Percentiles rank a stretch among this genome's conserved stretches.
These are phyloP conservation scores for Lactifluus piperatus DNA, from an alignment of 768 basidiomycete genomes.

Conservation along the genomic window DNA sequence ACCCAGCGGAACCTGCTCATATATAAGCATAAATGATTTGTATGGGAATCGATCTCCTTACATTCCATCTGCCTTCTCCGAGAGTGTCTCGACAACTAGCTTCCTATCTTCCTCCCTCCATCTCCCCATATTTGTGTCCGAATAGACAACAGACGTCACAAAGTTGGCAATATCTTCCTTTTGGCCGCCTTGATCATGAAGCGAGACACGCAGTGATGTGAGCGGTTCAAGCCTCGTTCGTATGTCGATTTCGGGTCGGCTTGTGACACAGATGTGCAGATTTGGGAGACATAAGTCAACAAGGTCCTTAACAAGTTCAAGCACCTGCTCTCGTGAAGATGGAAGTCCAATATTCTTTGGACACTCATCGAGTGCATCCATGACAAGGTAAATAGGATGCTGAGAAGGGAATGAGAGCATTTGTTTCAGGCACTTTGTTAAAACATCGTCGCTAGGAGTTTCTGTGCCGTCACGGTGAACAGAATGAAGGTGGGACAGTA, in stretches of 20 bases:
- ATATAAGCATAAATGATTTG: too few relatives aligned
- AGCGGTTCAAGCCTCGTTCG: neutral
- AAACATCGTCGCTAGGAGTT: neutral
- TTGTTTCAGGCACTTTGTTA: neutral
- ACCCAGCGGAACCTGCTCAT: neutral
- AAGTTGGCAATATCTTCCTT: neutral
- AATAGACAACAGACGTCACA: neutral
- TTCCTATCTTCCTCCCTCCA: constrained; percentile 7
- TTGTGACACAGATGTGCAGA: neutral
- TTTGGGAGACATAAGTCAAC: neutral
- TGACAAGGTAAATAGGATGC: neutral
- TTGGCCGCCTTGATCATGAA: constrained; percentile 1
- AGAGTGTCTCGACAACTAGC: neutral
- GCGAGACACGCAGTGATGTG: neutral
- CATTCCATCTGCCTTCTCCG: constrained; percentile 4
- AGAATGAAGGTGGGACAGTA: neutral
- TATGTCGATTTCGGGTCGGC: neutral
- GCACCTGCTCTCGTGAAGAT: neutral
- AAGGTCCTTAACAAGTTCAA: neutral
- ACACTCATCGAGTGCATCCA: constrained; percentile 7
- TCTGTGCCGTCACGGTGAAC: neutral
- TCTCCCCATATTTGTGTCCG: neutral
- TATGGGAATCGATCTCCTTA: neutral
- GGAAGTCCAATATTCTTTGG: neutral
- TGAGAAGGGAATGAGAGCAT: neutral